Evolutionary conservation across 2,329 filamentous ascomycete species (phyloP).

Genomic region (Eurotiales sp.): DNA sequence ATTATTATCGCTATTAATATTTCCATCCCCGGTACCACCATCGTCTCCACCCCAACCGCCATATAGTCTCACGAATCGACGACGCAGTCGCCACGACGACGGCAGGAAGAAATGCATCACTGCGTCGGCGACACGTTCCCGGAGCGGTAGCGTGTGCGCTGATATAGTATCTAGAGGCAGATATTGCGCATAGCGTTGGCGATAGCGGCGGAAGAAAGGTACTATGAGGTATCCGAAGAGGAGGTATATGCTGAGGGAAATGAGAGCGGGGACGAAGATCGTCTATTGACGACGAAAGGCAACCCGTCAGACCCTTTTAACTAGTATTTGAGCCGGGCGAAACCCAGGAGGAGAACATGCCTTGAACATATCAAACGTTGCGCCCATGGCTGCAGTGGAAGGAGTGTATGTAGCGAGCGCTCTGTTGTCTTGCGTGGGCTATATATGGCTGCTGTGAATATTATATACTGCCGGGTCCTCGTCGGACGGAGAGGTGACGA

Average conservation of each 20-base stretch:
- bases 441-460: not conserved
- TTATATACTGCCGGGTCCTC: not conserved
- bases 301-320: too few species aligned
- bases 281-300: conserved; percentile 49
- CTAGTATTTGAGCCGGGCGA: too few species aligned
- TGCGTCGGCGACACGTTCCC: conserved; percentile 37
- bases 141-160: conserved; percentile 54
- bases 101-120: conserved; percentile 44
- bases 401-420: too few species aligned
- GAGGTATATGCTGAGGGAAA: conserved; percentile 67
- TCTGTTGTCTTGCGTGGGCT: too few species aligned
- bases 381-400: conserved; percentile 7
- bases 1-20: conserved; percentile 20
- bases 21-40: conserved; percentile 1
- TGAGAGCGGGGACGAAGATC: conserved; percentile 64
- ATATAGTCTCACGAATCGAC: conserved; percentile 20
- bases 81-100: conserved; percentile 43
- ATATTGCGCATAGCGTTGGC: conserved; percentile 68
- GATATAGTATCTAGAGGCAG: conserved; percentile 60
- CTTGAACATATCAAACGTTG: conserved; percentile 15
- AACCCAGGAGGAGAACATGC: too few species aligned
- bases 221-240: conserved; percentile 61
- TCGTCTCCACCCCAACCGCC: not conserved
- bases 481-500: not conserved
- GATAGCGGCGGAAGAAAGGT: conserved; percentile 67